Base-by-base conservation (phyloP, 352 stramenopile genomes). In the Pseudoperonospora humuli region DNA sequence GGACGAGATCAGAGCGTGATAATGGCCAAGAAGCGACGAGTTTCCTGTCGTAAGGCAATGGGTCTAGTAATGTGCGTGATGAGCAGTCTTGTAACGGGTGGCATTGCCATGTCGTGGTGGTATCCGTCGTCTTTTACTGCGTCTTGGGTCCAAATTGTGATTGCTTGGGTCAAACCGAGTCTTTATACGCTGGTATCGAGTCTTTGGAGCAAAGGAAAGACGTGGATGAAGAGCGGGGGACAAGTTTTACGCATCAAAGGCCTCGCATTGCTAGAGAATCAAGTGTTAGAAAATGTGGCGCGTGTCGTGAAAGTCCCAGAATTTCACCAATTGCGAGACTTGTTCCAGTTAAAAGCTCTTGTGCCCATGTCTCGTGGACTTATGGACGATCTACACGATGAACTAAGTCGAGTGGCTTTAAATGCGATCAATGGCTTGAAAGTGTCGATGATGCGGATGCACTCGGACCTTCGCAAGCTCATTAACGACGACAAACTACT, bases 121-220 rank as follows among this genome's bases (percentile, higher is more conserved):
- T 61, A 54, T 43, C 58, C 58, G 11, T 40, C 45, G 3, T 64
- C 57, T 29, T 20, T 38, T 54, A 46, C 43, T 24, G 57, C 52
- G 7, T n/a, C 21, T 49, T 49, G 17, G 17, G 54, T 62, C 5
- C 13, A 10, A 20, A 18, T 58, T 0, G 32, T 14, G 10, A 20
- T 28, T 38, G 19, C 24, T 5, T 44, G 44, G 37, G 24, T 35
- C 9, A 11, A 52, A 19, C n/a, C 52, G 8, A 17, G 18, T 13
- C 8, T 61, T 7, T 25, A 26, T 14, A 3, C n/a, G 3, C 23
- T 61, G 20, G 2, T 50, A 11, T 10, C 23, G 10, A 18, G 35
- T 13, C 8, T 52, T 3, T 20, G 21, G 28, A 36, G 40, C 6
- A 14, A 46, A 39, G 21, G 39, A 23, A 7, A 7, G 5, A 27